Percentiles rank a stretch among this genome's conserved stretches.
phyloP scores from a whole-genome alignment of 2,329 filamentous ascomycete species.

The Gyromitra esculenta region DNA sequence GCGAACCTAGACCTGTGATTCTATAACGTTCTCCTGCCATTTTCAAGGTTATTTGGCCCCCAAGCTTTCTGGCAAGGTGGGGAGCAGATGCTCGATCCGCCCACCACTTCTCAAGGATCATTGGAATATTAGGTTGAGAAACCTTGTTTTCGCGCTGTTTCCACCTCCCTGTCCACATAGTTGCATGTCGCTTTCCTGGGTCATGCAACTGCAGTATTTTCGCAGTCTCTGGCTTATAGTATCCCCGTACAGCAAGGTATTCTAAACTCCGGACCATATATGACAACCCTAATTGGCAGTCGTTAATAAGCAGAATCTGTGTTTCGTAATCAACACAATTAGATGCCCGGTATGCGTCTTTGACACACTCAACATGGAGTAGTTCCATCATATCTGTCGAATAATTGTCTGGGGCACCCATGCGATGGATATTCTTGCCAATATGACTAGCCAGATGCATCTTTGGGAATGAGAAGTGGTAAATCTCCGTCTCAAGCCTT shows the following conservation, averaged over 20 bases:
- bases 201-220: neutral
- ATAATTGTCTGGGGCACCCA: neutral
- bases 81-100: neutral
- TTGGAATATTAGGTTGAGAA: too few species aligned
- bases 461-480: neutral
- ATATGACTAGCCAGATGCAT: constrained; percentile 3
- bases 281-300: neutral
- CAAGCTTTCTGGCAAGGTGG: neutral
- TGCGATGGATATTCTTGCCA: neutral
- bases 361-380: neutral
- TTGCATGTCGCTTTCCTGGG: neutral
- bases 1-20: too few species aligned
- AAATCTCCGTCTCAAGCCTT: neutral
- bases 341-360: neutral
- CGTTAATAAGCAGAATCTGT: neutral
- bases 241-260: neutral
- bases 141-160: too few species aligned
- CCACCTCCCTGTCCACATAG: neutral
- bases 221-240: neutral
- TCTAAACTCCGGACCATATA: constrained; percentile 8
- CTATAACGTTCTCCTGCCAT: too few species aligned
- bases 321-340: neutral
- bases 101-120: too few species aligned
- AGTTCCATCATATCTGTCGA: constrained; percentile 5
- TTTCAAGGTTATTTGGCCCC: too few species aligned